Percentiles rank a stretch among this genome's conserved stretches.
These are phyloP conservation scores for Ophiocordyceps camponoti-saundersi DNA, from an alignment of 2,329 filamentous ascomycete genomes.

Conservation along the genomic window DNA sequence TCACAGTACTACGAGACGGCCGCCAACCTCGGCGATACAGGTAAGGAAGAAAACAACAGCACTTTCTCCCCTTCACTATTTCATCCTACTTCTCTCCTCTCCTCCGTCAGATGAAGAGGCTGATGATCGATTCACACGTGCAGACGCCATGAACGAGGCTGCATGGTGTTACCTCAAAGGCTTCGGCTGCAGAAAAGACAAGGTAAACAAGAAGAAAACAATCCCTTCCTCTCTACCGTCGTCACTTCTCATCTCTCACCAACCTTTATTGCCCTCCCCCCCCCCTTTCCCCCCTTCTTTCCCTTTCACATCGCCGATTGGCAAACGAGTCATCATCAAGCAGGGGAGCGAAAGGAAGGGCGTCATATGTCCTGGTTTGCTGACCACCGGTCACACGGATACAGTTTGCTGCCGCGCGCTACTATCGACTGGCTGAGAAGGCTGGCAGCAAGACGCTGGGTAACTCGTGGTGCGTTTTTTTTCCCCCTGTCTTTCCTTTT, in stretches of 20 bases:
- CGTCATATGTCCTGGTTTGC: no score
- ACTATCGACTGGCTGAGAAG: slow-evolving; percentile 80
- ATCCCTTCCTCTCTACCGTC: no score
- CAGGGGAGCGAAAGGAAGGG: no score
- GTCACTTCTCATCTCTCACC: no score
- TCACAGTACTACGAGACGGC: slow-evolving; percentile 89
- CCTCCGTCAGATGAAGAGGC: not conserved
- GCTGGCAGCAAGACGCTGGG: slow-evolving; percentile 81
- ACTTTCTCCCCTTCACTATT: no score
- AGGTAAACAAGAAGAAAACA: no score
- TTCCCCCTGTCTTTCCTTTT: slow-evolving; percentile 2
- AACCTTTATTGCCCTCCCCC: slow-evolving; percentile 3
- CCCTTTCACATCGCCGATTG: no score
- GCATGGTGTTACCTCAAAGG: slow-evolving; percentile 93
- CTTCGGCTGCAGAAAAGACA: slow-evolving; percentile 96
- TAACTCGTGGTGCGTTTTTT: slow-evolving; percentile 70
- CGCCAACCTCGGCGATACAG: slow-evolving; percentile 83
- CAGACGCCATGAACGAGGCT: slow-evolving; percentile 92
- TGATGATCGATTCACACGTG: not conserved
- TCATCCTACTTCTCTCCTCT: no score
- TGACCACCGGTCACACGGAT: no score
- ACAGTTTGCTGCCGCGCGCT: slow-evolving; percentile 68
- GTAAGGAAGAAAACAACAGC: no score
- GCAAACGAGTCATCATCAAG: no score
- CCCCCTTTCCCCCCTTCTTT: not conserved